These are phyloP conservation scores for Leucaena leucocephala DNA, from an alignment of 306 rosid species.

Conservation along the genomic window DNA sequence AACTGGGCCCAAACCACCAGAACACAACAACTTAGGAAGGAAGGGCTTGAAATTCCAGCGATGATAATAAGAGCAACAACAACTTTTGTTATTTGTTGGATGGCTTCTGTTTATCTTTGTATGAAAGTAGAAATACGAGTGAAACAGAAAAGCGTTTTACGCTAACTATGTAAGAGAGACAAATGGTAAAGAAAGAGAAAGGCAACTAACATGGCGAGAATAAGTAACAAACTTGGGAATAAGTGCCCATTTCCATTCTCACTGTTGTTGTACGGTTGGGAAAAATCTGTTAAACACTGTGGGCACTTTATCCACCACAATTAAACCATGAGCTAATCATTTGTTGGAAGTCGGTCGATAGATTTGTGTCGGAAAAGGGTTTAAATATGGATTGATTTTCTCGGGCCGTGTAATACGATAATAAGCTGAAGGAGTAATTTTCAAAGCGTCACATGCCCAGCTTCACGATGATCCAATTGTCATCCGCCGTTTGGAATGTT, in stretches of 20 bases:
- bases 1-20: background rate
- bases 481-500: background rate
- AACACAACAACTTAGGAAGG: background rate
- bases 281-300: too few species aligned
- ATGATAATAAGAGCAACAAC: background rate
- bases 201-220: too few species aligned
- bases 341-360: background rate
- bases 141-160: constrained; percentile 24
- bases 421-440: background rate
- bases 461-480: background rate
- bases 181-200: background rate
- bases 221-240: background rate
- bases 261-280: background rate
- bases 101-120: too few species aligned
- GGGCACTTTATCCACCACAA: too few species aligned
- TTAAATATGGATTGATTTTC: background rate
- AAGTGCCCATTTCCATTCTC: background rate
- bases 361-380: background rate
- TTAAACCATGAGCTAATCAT: background rate
- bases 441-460: background rate
- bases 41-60: background rate
- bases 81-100: constrained; percentile 26
- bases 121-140: background rate
- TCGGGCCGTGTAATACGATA: background rate
- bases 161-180: background rate